Evolutionary conservation across 1,284 basidiomycete species (phyloP), one percentile per base, ranked within the genome.

Genomic region (Neonothopanus nambi): DNA sequence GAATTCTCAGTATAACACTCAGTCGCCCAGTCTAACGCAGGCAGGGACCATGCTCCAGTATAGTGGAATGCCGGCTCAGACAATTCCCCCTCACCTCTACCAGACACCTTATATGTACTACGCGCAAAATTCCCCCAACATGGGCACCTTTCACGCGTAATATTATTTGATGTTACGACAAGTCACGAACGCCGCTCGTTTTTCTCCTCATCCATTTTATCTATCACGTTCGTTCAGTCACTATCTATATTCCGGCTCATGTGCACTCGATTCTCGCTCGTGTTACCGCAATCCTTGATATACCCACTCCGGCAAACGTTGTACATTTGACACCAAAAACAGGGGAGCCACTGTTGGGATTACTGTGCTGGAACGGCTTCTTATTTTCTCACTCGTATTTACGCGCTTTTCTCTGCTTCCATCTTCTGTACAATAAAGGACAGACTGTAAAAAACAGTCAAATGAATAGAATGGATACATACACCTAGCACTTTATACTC

Each of bases 91-190:
- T 52, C 85, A 87, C 63, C 70, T 87, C 60, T 91, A 91, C 67
- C 84, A 89, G 71, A 53, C 53, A 42, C 78, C 84, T 57, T 90
- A 91, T 65, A 51, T 51, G 49, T 84, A 86, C 71, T 89, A 90
- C 70, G 85, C 87, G 70, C 85, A 84, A 67, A 82, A 80, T 60
- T 80, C 83, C 37, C 79, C 80, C 59, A 85, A 85, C 71, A 87
- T 89, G 82, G 86, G 87, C 63, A 66, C 84, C 49, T 91, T 82
- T 78, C 86, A 86, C 66, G 72, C 82, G 66, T 89, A 77, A 86
- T 52, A 51, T 55, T 60, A 53, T 55, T 61, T 61, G 55, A 69
- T 65, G 65, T 66, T 63, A 59, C 58, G 57, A 64, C 61, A 53
- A 48, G 46, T 57, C 61, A 66, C 72, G 66, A 76, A 79, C 70